phyloP scores from a whole-genome alignment of 2,329 filamentous ascomycete genomes.

The Calonectria pauciramosa region DNA sequence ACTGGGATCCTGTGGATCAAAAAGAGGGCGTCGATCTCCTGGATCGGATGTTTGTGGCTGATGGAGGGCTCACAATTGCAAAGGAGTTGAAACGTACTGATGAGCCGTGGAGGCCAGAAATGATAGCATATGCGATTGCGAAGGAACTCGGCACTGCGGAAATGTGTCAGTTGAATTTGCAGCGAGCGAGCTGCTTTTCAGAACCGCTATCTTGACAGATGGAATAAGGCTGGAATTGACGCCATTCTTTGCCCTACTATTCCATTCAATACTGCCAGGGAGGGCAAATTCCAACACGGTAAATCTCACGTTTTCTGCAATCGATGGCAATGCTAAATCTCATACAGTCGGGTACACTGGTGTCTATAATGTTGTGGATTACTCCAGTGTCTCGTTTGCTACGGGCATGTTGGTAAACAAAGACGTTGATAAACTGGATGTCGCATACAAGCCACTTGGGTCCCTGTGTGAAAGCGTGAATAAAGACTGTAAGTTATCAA shows the following conservation, averaged over 20 bases:
- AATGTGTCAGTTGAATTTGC: constrained; percentile 63
- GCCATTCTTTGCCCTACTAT: constrained; percentile 72
- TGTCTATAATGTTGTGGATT: constrained; percentile 64
- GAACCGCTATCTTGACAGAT: constrained; percentile 61
- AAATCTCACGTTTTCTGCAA: constrained; percentile 23
- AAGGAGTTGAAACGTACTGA: constrained; percentile 56
- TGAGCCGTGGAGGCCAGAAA: constrained; percentile 58
- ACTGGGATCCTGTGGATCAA: constrained; percentile 63
- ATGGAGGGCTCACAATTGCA: constrained; percentile 58
- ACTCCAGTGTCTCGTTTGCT: constrained; percentile 62
- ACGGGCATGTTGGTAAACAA: constrained; percentile 58
- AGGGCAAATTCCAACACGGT: constrained; percentile 60
- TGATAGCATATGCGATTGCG: constrained; percentile 50
- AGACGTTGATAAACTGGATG: constrained; percentile 50
- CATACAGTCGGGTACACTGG: constrained; percentile 62
- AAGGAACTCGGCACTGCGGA: constrained; percentile 57
- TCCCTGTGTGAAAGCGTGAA: constrained; percentile 55
- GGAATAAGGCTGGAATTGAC: constrained; percentile 66
- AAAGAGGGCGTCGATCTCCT: constrained; percentile 54
- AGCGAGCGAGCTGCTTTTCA: constrained; percentile 62
- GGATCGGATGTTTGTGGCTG: constrained; percentile 62
- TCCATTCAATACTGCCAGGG: constrained; percentile 58
- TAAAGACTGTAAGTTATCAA: constrained; percentile 56
- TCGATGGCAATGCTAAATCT: background rate
- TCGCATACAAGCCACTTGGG: constrained; percentile 52